These are phyloP conservation scores for Alternaria panax DNA, from an alignment of 2,329 filamentous ascomycete genomes.

Conservation along the genomic window DNA sequence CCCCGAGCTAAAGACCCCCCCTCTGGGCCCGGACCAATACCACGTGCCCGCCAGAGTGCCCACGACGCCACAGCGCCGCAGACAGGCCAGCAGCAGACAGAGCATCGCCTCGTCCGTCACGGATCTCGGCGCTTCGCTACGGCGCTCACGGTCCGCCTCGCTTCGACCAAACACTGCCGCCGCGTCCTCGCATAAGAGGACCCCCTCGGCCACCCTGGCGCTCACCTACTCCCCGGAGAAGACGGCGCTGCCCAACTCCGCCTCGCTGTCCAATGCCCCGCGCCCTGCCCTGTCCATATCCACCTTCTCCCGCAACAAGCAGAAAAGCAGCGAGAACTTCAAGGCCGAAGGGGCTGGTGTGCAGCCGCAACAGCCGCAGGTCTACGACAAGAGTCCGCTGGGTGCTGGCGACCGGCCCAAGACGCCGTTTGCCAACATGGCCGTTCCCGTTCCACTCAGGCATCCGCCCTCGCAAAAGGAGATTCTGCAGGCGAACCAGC, in stretches of 20 bases:
- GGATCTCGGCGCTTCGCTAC: slow-evolving; percentile 50
- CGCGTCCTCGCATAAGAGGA: slow-evolving; percentile 45
- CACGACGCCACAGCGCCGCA: slow-evolving; percentile 39
- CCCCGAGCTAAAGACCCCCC: slow-evolving; percentile 15
- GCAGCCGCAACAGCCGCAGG: slow-evolving; percentile 11
- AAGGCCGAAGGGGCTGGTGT: slow-evolving; percentile 23
- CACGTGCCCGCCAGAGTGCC: slow-evolving; percentile 24
- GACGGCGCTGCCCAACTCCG: slow-evolving; percentile 26
- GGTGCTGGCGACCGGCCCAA: slow-evolving; percentile 46
- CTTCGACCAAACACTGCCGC: slow-evolving; percentile 49
- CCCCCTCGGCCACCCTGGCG: slow-evolving; percentile 46
- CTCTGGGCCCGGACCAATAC: slow-evolving; percentile 30
- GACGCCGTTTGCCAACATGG: slow-evolving; percentile 42
- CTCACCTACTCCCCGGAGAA: slow-evolving; percentile 49
- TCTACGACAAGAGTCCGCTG: slow-evolving; percentile 43
- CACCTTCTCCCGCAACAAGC: slow-evolving; percentile 47
- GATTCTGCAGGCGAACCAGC: slow-evolving; percentile 29
- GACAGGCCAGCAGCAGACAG: slow-evolving; percentile 39
- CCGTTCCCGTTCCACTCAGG: slow-evolving; percentile 34
- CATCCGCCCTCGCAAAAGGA: slow-evolving; percentile 42
- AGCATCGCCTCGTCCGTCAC: slow-evolving; percentile 47
- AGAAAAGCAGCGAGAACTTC: slow-evolving; percentile 48
- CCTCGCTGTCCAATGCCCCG: slow-evolving; percentile 31
- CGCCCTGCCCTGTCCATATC: slow-evolving; percentile 50
- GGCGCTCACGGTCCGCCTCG: slow-evolving; percentile 51